Evolutionary conservation across 306 rosid species (phyloP).

Genomic region (Cicer bijugum): DNA sequence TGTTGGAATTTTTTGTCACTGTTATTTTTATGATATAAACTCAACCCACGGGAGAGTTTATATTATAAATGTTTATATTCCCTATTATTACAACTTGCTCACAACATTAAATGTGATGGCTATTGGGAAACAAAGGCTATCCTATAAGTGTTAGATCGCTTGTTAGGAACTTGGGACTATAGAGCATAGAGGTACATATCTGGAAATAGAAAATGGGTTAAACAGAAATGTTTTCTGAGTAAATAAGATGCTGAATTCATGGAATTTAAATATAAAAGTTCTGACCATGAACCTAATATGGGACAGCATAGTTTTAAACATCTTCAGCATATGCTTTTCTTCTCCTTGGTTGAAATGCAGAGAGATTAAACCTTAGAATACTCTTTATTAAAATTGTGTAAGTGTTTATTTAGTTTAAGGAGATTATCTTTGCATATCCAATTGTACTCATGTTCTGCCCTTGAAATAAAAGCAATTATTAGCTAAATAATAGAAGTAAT

Average conservation of each 20-base stretch:
- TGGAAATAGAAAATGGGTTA: constrained; percentile 30
- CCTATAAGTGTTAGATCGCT: not conserved
- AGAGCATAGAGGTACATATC: constrained; percentile 18
- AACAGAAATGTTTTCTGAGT: not conserved
- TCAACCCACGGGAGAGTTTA: too few relatives aligned
- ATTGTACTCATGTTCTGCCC: constrained; percentile 2
- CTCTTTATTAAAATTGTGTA: constrained; percentile 3
- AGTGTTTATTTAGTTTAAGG: constrained; percentile 26
- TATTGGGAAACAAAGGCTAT: constrained; percentile 1
- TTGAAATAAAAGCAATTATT: not conserved
- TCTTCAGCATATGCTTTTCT: constrained; percentile 30
- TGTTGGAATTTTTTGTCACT: too few relatives aligned
- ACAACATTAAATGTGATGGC: not conserved
- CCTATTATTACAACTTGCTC: too few relatives aligned
- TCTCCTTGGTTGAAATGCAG: constrained; percentile 23
- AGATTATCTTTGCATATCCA: constrained; percentile 26
- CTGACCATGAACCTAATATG: constrained; percentile 2
- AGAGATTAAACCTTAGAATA: constrained; percentile 28
- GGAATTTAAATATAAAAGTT: constrained; percentile 4
- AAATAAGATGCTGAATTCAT: constrained; percentile 4
- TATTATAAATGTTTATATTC: too few relatives aligned
- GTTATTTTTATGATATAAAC: too few relatives aligned
- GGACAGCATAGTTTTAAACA: constrained; percentile 1
- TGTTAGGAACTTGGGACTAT: not conserved
- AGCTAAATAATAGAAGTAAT: not conserved